Conservation (phyloP, 2,329 filamentous ascomycete genomes). For the Alternaria ventricosa region DNA sequence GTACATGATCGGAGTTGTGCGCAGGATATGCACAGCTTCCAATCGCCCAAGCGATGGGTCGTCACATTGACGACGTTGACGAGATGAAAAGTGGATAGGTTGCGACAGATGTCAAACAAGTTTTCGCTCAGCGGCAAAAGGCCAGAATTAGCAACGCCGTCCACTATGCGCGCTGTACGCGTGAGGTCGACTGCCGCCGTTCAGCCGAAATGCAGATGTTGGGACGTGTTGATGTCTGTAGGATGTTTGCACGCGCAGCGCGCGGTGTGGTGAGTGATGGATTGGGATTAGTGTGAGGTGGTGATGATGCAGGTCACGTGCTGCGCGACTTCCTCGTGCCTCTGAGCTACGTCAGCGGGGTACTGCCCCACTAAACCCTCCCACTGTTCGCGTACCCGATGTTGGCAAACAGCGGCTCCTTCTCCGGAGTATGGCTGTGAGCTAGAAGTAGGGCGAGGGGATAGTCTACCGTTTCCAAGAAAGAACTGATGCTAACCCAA, state of each 20-base stretch:
- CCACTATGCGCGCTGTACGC: not conserved
- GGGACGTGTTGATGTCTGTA: not conserved
- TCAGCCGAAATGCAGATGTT: not conserved
- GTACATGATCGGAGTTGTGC: not conserved
- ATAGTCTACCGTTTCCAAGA: not conserved
- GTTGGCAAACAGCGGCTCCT: not conserved
- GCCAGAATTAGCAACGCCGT: not conserved
- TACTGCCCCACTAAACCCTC: not conserved
- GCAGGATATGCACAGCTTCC: not conserved
- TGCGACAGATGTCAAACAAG: constrained; percentile 10
- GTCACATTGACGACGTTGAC: not conserved
- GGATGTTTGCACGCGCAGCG: not conserved
- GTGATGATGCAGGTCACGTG: constrained; percentile 27
- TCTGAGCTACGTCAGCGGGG: constrained; percentile 22
- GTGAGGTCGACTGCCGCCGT: not conserved
- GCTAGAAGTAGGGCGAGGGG: not conserved
- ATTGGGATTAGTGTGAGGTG: not conserved
- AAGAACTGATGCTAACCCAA: not conserved
- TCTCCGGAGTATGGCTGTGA: not conserved
- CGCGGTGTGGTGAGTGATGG: not conserved
- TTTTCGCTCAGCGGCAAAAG: constrained; percentile 1
- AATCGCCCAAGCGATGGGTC: not conserved
- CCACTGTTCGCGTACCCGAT: not conserved
- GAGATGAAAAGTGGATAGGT: constrained; percentile 15
- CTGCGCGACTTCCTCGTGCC: constrained; percentile 22